A percentile compares a stretch with the other conserved stretches of the same genome.
phyloP scores from a whole-genome alignment of 805 yeast species.

The Kockiozyma suomiensis region DNA sequence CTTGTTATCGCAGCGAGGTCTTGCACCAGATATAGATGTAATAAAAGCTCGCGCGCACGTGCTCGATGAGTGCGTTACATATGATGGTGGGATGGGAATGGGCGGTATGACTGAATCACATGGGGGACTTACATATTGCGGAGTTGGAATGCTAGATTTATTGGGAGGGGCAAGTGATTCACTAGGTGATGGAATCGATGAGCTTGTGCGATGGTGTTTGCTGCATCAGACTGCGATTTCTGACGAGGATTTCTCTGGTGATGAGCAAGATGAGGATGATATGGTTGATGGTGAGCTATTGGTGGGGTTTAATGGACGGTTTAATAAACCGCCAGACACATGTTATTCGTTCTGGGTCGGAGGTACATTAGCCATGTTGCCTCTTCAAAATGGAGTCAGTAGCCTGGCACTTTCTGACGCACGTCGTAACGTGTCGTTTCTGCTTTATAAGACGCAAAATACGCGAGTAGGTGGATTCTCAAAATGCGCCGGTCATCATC shows the following conservation, averaged over 20 bases:
- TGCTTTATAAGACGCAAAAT: conserved; percentile 26
- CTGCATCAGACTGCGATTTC: conserved; percentile 15
- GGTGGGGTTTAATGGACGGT: conserved; percentile 73
- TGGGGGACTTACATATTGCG: conserved; percentile 87
- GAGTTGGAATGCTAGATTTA: conserved; percentile 60
- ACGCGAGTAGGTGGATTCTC: conserved; percentile 33
- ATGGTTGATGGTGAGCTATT: not conserved
- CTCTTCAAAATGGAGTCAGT: not conserved
- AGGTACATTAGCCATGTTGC: conserved; percentile 31
- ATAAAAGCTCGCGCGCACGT: conserved; percentile 48
- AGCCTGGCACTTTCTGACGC: not conserved
- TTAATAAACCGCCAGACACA: conserved; percentile 94
- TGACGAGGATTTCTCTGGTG: not conserved
- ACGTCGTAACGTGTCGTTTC: conserved; percentile 9
- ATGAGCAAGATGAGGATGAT: not conserved
- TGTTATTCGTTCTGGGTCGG: conserved; percentile 97
- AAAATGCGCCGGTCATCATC: conserved; percentile 28
- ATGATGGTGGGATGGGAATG: conserved; percentile 66
- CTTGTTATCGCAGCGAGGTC: conserved; percentile 40
- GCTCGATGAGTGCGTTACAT: conserved; percentile 42
- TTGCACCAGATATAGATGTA: conserved; percentile 42
- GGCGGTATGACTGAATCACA: conserved; percentile 64
- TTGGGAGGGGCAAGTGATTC: conserved; percentile 28
- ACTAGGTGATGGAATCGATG: not conserved
- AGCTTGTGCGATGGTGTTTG: conserved; percentile 27